Evolutionary conservation across 768 basidiomycete species (phyloP).

Genomic region (Chiua virens): DNA sequence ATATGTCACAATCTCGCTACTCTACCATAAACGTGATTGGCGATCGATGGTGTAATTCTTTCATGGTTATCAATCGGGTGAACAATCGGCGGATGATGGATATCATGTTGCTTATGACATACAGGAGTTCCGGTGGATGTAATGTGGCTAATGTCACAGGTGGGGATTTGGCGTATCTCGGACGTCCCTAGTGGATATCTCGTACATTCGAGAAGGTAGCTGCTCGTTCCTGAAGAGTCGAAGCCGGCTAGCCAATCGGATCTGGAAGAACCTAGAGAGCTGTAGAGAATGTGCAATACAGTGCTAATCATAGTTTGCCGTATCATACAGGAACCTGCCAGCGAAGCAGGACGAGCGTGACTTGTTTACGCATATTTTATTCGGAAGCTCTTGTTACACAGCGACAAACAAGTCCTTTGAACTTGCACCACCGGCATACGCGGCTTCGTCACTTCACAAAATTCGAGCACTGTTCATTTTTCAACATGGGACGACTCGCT

Average conservation of each 20-base stretch:
- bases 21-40: slow-evolving; percentile 4
- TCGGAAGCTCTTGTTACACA: slow-evolving; percentile 27
- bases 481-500: slow-evolving; percentile 87
- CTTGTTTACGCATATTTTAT: slow-evolving; percentile 28
- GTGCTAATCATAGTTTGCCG: too few relatives aligned
- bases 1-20: slow-evolving; percentile 15
- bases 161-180: slow-evolving; percentile 10
- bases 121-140: background rate
- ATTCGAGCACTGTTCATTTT: background rate
- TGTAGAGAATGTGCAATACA: too few relatives aligned
- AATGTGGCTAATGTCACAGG: background rate
- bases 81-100: background rate
- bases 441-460: background rate
- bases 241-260: background rate
- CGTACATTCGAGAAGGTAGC: background rate
- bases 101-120: background rate
- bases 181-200: slow-evolving; percentile 14
- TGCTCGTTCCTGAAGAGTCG: background rate
- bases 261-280: background rate
- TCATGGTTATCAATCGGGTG: background rate
- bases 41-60: slow-evolving; percentile 16
- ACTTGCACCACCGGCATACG: slow-evolving; percentile 6
- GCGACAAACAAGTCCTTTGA: slow-evolving; percentile 26
- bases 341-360: background rate
- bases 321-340: too few relatives aligned